Conservation (phyloP, 176 grass and related monocot genomes). For the Oryza glaberrima region DNA sequence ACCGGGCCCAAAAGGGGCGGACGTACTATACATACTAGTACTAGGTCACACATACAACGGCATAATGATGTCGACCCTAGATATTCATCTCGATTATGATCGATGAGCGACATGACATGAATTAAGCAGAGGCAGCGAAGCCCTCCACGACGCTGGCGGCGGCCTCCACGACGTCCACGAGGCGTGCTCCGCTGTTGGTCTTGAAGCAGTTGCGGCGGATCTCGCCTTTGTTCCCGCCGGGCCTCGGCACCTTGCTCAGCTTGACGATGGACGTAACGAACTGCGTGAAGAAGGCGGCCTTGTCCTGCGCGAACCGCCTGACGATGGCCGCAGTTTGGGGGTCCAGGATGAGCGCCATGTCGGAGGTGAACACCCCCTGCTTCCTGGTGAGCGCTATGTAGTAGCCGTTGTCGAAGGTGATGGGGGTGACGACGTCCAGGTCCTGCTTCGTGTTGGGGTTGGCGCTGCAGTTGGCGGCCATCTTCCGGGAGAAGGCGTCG, state of each 20-base stretch:
- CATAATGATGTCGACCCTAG: too few relatives aligned
- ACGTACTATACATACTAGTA: too few relatives aligned
- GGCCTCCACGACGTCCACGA: background rate
- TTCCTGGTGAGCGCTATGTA: slow-evolving; percentile 5
- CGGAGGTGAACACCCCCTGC: slow-evolving; percentile 48
- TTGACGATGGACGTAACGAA: slow-evolving; percentile 29
- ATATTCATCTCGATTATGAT: too few relatives aligned
- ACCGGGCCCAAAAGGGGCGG: too few relatives aligned
- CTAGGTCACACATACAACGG: too few relatives aligned
- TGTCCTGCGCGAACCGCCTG: background rate
- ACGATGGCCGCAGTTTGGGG: background rate
- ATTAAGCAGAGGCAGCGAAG: background rate
- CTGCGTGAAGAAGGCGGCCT: slow-evolving; percentile 41
- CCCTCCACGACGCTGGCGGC: background rate
- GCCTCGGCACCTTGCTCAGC: slow-evolving; percentile 20
- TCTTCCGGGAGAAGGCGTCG: slow-evolving; percentile 43
- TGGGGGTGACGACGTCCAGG: slow-evolving; percentile 27
- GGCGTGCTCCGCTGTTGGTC: background rate
- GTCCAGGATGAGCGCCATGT: slow-evolving; percentile 39
- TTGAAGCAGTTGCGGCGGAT: slow-evolving; percentile 30
- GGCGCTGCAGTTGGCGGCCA: slow-evolving; percentile 27
- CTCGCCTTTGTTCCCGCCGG: slow-evolving; percentile 34
- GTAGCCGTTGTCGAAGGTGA: slow-evolving; percentile 48
- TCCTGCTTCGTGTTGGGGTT: background rate
- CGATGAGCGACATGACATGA: too few relatives aligned